These are phyloP conservation scores for Rhodosporidiobolus sp. DNA, from an alignment of 768 basidiomycete genomes.

Conservation along the genomic window DNA sequence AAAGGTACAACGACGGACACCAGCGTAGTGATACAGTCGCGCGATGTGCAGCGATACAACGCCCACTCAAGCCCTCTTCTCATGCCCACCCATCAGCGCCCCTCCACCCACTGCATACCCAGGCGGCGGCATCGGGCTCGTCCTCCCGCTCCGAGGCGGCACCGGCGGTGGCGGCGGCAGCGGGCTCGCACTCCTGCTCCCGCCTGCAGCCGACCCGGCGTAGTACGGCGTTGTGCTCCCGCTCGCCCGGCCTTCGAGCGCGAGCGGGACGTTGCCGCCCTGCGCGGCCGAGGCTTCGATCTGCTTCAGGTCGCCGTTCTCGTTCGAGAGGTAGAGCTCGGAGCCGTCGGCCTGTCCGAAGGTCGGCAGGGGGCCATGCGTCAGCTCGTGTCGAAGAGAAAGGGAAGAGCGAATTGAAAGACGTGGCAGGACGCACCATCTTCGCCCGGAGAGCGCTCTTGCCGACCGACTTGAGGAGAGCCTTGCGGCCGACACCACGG, in stretches of 20 bases:
- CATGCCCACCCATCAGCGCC: neutral
- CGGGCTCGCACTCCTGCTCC: no score
- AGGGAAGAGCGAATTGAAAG: neutral
- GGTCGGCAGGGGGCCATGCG: neutral
- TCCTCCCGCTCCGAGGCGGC: neutral
- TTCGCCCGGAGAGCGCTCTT: slow-evolving; percentile 28
- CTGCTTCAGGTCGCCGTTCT: slow-evolving; percentile 17
- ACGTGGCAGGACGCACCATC: slow-evolving; percentile 11
- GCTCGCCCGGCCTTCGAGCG: neutral
- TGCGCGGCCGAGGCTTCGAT: slow-evolving; percentile 13
- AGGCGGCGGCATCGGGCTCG: neutral
- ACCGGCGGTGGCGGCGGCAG: neutral
- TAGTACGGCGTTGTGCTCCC: neutral
- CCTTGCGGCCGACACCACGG: slow-evolving; percentile 48
- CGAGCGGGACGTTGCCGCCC: neutral
- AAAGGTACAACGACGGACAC: neutral
- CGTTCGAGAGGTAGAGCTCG: slow-evolving; percentile 16
- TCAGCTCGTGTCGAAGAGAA: neutral
- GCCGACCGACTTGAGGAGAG: slow-evolving; percentile 46
- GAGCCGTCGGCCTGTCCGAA: slow-evolving; percentile 26
- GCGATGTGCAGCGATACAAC: neutral
- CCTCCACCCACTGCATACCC: neutral
- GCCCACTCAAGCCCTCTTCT: neutral
- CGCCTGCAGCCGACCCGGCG: no score
- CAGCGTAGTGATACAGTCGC: neutral